Base-by-base conservation (phyloP, 495 filamentous ascomycete genomes). In the Penicillium pancosmium region DNA sequence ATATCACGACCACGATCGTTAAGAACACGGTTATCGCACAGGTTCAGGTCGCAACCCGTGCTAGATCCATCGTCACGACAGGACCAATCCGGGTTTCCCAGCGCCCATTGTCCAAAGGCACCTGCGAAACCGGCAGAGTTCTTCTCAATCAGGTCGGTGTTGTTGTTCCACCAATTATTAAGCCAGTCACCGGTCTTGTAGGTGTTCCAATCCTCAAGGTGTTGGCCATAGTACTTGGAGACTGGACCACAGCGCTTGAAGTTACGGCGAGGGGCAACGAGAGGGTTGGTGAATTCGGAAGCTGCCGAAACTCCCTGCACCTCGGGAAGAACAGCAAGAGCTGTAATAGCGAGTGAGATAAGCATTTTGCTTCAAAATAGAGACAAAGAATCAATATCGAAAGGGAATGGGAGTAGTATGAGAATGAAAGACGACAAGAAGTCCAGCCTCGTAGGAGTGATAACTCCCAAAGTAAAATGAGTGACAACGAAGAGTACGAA, bases 81-180 rank as follows among this genome's bases (percentile, higher is more conserved):
- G 5, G 61, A 47, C 59, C 64, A 69, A 40, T 71, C 68, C 10
- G 68, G 63, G 18, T 71, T 60, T 9, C 69, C 68, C 21, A 71
- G 54, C 9, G 69, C 66, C 63, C 59, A 71, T 23, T 63, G 56
- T 18, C 66, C 63, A 21, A 67, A 69, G 33, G 68, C 61, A 19
- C 60, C 59, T 1, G 62, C 62, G 49, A 68, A 70, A 2, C 67
- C 67, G 27, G 50, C 57, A 10, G 43, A 52, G 23, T 65, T 64
- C 16, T 54, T 52, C 41, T 43, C 11, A 2, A 67, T 67, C 0
- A 51, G 46, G 5, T 54, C 36, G 7, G 15, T 47, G 47, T 67
- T 52, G 19, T 35, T 56, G 36, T 52, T 63, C 62, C 62, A 66
- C 62, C 67, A 70, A 23, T 44, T 41, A 48, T 72, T 60, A 7